Conservation (phyloP, 2,329 filamentous ascomycete species). For the Colletotrichum scovillei region DNA sequence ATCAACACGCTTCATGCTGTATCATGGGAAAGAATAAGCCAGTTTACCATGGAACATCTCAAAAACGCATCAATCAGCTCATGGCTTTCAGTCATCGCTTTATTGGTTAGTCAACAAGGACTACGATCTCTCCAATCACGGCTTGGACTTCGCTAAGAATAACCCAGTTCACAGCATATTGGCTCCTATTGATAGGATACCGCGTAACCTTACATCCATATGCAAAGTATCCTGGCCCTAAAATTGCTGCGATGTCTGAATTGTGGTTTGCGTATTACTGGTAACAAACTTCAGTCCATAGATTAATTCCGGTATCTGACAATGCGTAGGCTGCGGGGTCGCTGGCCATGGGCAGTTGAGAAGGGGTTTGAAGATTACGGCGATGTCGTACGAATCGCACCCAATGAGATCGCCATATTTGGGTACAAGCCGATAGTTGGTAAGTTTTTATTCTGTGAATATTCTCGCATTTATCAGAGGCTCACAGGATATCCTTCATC, state of each 20-base stretch:
- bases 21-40: no score
- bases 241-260: not conserved
- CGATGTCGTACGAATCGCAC: not conserved
- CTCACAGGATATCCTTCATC: not conserved
- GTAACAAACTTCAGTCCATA: not conserved
- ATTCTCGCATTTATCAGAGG: no score
- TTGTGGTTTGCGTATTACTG: not conserved
- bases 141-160: no score
- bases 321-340: not conserved
- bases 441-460: not conserved
- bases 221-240: not conserved
- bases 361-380: not conserved
- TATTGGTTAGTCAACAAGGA: no score
- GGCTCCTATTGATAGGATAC: not conserved
- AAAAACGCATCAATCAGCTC: no score
- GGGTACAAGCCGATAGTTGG: not conserved
- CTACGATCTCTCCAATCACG: no score
- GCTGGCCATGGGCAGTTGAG: not conserved
- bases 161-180: not conserved
- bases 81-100: no score
- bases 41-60: no score
- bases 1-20: no score
- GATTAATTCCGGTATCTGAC: not conserved
- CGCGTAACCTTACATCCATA: not conserved
- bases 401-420: not conserved